Base-by-base conservation (phyloP, 225 moss, liverwort and hornwort species). In the Pseudoscleropodium purum region DNA sequence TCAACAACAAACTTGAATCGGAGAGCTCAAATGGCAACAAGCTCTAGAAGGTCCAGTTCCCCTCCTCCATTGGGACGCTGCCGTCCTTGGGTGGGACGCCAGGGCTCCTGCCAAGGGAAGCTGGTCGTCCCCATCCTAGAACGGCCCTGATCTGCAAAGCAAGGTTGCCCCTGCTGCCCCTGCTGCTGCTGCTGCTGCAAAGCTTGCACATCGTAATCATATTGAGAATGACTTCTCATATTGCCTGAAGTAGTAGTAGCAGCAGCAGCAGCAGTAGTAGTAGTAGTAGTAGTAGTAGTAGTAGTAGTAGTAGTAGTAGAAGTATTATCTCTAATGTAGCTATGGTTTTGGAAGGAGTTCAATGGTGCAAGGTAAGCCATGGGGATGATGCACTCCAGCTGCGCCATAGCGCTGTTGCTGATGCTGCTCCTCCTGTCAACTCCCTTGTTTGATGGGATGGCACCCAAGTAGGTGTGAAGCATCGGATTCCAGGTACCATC, bases 291-390 rank as follows among this genome's bases (percentile, higher is more conserved):
- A 56, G 18, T 56, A 18, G 56, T 20, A 56, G 56, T 56, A 56
- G 19, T 56, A 7, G 56, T 18, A 21, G 59, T 23, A 21, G 45
- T 3, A 21, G 63, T 3, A 33, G 47, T 6, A 17, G 47, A 34
- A 47, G 52, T 84, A 14, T 16, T 36, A 62, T 92, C 89, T 77
- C 85, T 89, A 41, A 86, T 88, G 83, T 86, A 78, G 49, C 59
- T 54, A 33, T 39, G 64, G 89, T 56, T 90, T 89, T 91, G 88
- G 29, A 94, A 90, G 91, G 94, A 91, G 89, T 90, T 89, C 91
- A 91, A 31, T 61, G 92, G 90, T 94, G 88, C 34, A 66, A 87
- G 86, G 86, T 84, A 88, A 60, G 70, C 51, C 88, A 92, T 90
- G 88, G 66, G 91, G 36, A 83, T 24, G 74, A 75, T 88, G 75